Conservation (phyloP, 2,329 filamentous ascomycete genomes). For the Scedosporium aurantiacum region DNA sequence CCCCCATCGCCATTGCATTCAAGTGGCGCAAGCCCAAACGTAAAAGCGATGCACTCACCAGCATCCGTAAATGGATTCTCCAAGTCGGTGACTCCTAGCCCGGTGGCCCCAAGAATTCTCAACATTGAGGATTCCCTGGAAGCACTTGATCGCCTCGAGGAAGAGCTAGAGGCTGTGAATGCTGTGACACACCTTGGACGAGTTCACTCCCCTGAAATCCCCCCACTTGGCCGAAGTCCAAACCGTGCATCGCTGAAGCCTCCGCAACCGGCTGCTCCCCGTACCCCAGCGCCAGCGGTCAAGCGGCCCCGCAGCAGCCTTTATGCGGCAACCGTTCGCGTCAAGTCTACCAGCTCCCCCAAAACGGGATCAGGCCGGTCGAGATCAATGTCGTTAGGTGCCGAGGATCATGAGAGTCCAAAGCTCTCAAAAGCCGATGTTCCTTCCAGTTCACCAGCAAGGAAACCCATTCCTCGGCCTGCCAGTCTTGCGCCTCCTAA, state of each 20-base stretch:
- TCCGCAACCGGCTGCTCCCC: background rate
- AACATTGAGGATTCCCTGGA: constrained; percentile 52
- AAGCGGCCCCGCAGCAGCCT: constrained; percentile 21
- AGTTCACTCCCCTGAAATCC: constrained; percentile 18
- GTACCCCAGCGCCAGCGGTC: background rate
- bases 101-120: background rate
- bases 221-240: background rate
- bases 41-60: background rate
- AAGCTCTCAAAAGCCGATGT: constrained; percentile 12
- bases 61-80: background rate
- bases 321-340: constrained; percentile 27
- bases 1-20: background rate
- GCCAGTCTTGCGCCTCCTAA: constrained; percentile 34
- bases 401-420: background rate
- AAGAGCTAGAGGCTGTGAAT: constrained; percentile 45
- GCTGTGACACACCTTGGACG: constrained; percentile 24
- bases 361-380: constrained; percentile 30
- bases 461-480: constrained; percentile 20
- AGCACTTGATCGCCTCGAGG: constrained; percentile 50
- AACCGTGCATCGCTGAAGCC: background rate
- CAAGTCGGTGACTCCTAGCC: constrained; percentile 1
- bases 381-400: constrained; percentile 16
- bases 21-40: background rate
- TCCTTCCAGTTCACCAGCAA: constrained; percentile 15
- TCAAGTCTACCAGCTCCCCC: constrained; percentile 26